phyloP scores from a whole-genome alignment of 129 eudicot genomes.

The Pulicaria dysenterica region DNA sequence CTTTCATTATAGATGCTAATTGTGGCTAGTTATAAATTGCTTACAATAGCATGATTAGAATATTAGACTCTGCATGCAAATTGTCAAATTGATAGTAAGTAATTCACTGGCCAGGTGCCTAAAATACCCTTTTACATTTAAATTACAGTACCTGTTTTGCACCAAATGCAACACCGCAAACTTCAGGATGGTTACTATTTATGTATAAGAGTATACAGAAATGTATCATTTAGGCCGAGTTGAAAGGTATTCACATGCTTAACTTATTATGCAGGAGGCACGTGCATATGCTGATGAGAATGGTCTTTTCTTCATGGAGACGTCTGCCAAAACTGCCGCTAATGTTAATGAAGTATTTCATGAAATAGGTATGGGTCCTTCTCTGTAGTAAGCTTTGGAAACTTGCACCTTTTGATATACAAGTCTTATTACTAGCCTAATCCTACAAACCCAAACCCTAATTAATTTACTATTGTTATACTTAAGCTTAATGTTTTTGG shows the following conservation, averaged over 20 bases:
- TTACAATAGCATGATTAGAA: background rate
- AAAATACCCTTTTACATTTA: background rate
- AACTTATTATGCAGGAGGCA: slow-evolving; percentile 67
- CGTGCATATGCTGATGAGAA: slow-evolving; percentile 85
- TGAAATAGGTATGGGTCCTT: slow-evolving; percentile 68
- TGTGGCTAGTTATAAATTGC: slow-evolving; percentile 11
- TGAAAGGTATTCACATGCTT: background rate
- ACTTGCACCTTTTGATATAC: background rate
- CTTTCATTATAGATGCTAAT: background rate
- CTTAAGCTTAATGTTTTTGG: background rate
- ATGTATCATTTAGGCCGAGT: too few relatives aligned
- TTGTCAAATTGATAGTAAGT: background rate
- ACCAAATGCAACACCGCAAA: too few relatives aligned
- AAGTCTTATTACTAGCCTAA: background rate
- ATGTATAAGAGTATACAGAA: too few relatives aligned
- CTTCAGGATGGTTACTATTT: too few relatives aligned
- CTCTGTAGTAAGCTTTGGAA: slow-evolving; percentile 1
- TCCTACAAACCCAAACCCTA: slow-evolving; percentile 5
- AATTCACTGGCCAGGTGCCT: background rate
- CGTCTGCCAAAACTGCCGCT: slow-evolving; percentile 93
- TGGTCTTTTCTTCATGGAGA: slow-evolving; percentile 88
- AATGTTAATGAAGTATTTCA: slow-evolving; percentile 87
- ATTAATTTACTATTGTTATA: background rate
- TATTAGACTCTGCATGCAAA: slow-evolving; percentile 2
- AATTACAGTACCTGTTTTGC: too few relatives aligned